phyloP scores from a whole-genome alignment of 2,329 filamentous ascomycete genomes.

The Cladosporium sp. region DNA sequence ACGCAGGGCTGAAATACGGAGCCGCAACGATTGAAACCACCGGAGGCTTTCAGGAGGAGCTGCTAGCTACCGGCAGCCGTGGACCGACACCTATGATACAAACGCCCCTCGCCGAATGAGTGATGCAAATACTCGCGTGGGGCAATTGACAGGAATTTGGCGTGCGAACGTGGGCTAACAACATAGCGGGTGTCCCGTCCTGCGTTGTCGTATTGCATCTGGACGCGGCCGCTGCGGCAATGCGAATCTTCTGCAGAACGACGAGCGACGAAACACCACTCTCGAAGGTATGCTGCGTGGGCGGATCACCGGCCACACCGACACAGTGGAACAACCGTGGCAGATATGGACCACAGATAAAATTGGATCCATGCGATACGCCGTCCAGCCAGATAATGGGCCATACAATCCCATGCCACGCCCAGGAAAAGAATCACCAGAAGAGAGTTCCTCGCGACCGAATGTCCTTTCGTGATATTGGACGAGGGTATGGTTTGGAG shows the following conservation, averaged over 20 bases:
- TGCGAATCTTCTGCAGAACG: neutral
- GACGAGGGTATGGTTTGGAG: too few species aligned
- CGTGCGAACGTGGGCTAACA: too few species aligned
- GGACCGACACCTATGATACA: conserved; percentile 5
- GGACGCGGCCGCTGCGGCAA: neutral
- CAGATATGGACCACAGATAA: neutral
- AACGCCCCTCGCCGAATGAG: conserved; percentile 7
- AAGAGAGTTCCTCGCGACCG: too few species aligned
- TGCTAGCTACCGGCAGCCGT: neutral
- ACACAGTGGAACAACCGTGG: neutral
- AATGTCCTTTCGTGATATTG: too few species aligned
- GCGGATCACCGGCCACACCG: neutral
- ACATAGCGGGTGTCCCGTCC: too few species aligned
- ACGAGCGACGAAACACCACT: neutral
- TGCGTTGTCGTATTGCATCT: too few species aligned
- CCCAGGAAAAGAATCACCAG: too few species aligned
- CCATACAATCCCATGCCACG: neutral
- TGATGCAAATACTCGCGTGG: too few species aligned
- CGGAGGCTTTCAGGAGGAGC: neutral
- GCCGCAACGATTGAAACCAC: conserved; percentile 6
- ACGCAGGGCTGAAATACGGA: conserved; percentile 7
- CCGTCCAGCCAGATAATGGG: neutral
- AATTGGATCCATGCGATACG: neutral
- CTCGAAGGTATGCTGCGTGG: too few species aligned
- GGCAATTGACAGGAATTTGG: too few species aligned